Evolutionary conservation across 108 stramenopile species (phyloP).

Genomic region (Craspedostauros australis): DNA sequence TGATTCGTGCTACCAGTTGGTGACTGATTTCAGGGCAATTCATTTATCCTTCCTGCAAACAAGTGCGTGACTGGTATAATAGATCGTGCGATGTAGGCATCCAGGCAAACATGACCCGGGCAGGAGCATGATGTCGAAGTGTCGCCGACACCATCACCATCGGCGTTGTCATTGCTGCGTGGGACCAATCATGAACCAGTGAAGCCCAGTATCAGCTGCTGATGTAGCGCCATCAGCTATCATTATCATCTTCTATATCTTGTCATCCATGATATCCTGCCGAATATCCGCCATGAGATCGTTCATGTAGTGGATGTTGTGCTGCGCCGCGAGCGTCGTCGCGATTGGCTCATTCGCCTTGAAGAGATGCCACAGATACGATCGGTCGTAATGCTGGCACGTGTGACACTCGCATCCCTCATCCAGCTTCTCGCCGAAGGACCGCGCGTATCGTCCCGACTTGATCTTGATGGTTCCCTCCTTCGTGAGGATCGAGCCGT

Average conservation of each 20-base stretch:
- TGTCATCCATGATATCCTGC: slow-evolving; percentile 75
- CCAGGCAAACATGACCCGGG: too few species aligned
- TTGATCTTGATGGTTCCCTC: slow-evolving; percentile 51
- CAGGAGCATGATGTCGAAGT: too few species aligned
- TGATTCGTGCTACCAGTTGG: too few species aligned
- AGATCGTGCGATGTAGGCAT: too few species aligned
- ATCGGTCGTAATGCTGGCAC: slow-evolving; percentile 78
- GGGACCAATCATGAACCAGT: too few species aligned
- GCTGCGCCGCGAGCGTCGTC: slow-evolving; percentile 65
- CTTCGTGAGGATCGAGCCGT: slow-evolving; percentile 72
- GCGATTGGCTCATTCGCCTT: slow-evolving; percentile 86
- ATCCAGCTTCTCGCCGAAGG: slow-evolving; percentile 74
- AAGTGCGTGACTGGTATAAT: too few species aligned
- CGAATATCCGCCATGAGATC: slow-evolving; percentile 79
- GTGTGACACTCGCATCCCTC: slow-evolving; percentile 71
- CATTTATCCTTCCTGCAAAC: too few species aligned
- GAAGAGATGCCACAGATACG: slow-evolving; percentile 91
- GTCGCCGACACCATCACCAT: too few species aligned
- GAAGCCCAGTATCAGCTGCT: too few species aligned
- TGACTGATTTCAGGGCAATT: too few species aligned
- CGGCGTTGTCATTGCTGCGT: too few species aligned
- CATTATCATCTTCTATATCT: slow-evolving; percentile 50
- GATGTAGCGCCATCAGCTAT: too few species aligned
- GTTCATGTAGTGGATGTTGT: slow-evolving; percentile 93
- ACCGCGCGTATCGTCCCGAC: slow-evolving; percentile 39